Evolutionary conservation across 2,329 filamentous ascomycete genomes (phyloP).

Genomic region (Hirsutella minnesotensis): DNA sequence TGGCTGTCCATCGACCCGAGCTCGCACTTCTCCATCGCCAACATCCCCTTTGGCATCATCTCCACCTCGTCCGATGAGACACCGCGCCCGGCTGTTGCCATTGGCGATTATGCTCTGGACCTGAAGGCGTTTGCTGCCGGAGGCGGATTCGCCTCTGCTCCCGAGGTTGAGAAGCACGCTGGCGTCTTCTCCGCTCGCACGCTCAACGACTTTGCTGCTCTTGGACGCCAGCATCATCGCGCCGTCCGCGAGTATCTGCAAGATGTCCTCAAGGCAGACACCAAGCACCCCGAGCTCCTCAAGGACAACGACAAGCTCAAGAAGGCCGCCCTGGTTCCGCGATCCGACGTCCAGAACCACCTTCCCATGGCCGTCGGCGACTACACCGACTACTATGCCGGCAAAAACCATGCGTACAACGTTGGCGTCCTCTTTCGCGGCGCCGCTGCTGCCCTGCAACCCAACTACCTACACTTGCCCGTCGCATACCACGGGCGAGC

Average conservation of each 20-base stretch:
- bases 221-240: slow-evolving; percentile 57
- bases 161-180: slow-evolving; percentile 13
- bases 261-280: slow-evolving; percentile 44
- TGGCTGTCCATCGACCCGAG: slow-evolving; percentile 14
- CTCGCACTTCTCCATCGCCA: slow-evolving; percentile 56
- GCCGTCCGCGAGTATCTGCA: slow-evolving; percentile 61
- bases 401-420: slow-evolving; percentile 62
- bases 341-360: slow-evolving; percentile 47
- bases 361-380: slow-evolving; percentile 68
- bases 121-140: slow-evolving; percentile 45
- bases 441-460: slow-evolving; percentile 60
- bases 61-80: slow-evolving; percentile 43
- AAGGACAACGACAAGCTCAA: slow-evolving; percentile 23
- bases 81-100: slow-evolving; percentile 56
- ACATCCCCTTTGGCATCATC: slow-evolving; percentile 77
- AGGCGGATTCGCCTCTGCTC: slow-evolving; percentile 24
- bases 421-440: slow-evolving; percentile 64
- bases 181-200: slow-evolving; percentile 14
- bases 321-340: slow-evolving; percentile 14
- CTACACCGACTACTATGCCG: slow-evolving; percentile 79
- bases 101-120: slow-evolving; percentile 62
- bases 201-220: slow-evolving; percentile 24
- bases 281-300: slow-evolving; percentile 21
- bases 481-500: slow-evolving; percentile 74
- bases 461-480: slow-evolving; percentile 71